Conservation (phyloP, 2,329 filamentous ascomycete genomes). For the Aspergillus puulaauensis region DNA sequence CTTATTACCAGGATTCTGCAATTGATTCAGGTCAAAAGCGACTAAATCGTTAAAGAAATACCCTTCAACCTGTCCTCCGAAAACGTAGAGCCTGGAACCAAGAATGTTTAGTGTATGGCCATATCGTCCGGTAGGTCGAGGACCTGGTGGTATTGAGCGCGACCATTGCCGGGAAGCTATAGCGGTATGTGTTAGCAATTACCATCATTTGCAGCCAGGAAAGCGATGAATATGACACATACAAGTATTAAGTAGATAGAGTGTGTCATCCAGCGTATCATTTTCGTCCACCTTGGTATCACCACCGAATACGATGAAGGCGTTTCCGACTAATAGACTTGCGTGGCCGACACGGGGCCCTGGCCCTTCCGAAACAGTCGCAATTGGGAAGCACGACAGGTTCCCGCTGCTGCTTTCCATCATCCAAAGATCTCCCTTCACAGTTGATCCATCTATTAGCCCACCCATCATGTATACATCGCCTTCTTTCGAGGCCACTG, state of each 20-base stretch:
- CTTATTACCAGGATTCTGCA: constrained; percentile 85
- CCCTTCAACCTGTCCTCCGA: constrained; percentile 95
- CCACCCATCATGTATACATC: constrained; percentile 98
- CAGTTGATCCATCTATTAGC: constrained; percentile 88
- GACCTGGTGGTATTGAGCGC: constrained; percentile 80
- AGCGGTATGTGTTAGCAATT: constrained; percentile 16
- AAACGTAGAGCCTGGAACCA: constrained; percentile 95
- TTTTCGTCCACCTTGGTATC: constrained; percentile 96
- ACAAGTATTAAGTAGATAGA: constrained; percentile 98
- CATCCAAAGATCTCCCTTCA: constrained; percentile 98
- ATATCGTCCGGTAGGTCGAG: constrained; percentile 84
- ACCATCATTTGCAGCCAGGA: background rate
- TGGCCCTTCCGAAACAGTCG: constrained; percentile 89
- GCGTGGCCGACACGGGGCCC: constrained; percentile 93
- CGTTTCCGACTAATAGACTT: constrained; percentile 92
- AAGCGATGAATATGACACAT: constrained; percentile 44
- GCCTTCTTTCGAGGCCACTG: constrained; percentile 89
- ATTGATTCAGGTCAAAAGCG: constrained; percentile 90
- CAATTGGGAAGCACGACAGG: constrained; percentile 86
- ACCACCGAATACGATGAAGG: constrained; percentile 97
- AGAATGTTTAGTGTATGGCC: constrained; percentile 96
- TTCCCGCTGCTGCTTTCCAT: constrained; percentile 80
- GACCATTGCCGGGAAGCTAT: constrained; percentile 97
- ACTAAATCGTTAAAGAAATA: constrained; percentile 97
- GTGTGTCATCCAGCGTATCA: constrained; percentile 87